Evolutionary conservation across 805 yeast genomes (phyloP).

Genomic region (Wickerhamiella sergipiensis): DNA sequence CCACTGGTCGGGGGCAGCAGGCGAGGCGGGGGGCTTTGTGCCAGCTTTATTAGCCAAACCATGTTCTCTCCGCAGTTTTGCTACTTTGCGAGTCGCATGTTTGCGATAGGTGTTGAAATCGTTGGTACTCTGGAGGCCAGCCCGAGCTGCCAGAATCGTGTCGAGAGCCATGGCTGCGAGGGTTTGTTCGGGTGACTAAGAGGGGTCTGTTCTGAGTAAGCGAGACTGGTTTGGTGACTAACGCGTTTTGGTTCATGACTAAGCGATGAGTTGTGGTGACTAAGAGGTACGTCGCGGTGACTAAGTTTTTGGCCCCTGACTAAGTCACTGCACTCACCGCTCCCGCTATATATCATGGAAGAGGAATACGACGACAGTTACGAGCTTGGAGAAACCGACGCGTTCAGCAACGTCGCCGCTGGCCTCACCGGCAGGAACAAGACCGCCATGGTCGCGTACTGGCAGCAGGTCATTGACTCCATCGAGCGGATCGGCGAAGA

Average conservation of each 20-base stretch:
- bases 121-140: constrained; percentile 40
- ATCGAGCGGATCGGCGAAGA: constrained; percentile 46
- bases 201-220: too few species aligned
- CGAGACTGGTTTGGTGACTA: too few species aligned
- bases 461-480: constrained; percentile 91
- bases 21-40: constrained; percentile 37
- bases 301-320: too few species aligned
- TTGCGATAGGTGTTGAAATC: constrained; percentile 62
- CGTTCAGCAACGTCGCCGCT: constrained; percentile 82
- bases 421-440: constrained; percentile 73
- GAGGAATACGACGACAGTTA: constrained; percentile 8
- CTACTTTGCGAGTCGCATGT: constrained; percentile 44
- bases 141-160: constrained; percentile 11
- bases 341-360: not conserved
- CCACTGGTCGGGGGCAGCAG: constrained; percentile 32
- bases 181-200: too few species aligned
- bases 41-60: constrained; percentile 38
- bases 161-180: not conserved
- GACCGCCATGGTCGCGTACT: constrained; percentile 85
- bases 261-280: not conserved
- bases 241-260: too few species aligned
- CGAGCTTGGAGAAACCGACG: constrained; percentile 33
- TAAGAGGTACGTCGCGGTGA: too few species aligned
- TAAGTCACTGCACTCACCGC: too few species aligned
- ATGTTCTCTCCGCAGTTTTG: constrained; percentile 50